Percentiles rank a stretch among this genome's conserved stretches.
phyloP scores from a whole-genome alignment of 1,284 basidiomycete genomes.

The Irpex rosettiformis region DNA sequence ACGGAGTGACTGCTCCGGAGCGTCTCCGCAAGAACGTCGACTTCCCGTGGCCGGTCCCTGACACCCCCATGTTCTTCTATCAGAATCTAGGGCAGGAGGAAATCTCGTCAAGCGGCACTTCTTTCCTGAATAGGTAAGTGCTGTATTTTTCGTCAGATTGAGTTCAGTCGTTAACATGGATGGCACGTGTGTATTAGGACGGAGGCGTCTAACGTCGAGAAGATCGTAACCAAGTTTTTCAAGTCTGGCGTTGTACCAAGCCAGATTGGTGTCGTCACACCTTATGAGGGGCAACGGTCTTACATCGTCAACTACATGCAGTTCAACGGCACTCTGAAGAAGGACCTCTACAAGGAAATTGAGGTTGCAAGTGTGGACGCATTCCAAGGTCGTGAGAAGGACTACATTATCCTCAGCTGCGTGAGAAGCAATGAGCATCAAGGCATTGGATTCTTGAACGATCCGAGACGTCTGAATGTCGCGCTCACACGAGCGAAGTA shows the following conservation, averaged over 20 bases:
- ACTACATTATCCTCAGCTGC: conserved; percentile 98
- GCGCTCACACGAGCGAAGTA: conserved; percentile 98
- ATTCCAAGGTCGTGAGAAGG: conserved; percentile 99
- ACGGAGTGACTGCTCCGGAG: conserved; percentile 98
- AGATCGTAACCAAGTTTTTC: conserved; percentile 99
- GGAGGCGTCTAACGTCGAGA: conserved; percentile 98
- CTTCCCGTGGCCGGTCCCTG: conserved; percentile 98
- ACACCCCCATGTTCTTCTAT: conserved; percentile 99
- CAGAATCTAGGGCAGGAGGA: conserved; percentile 99
- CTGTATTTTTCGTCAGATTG: conserved; percentile 7
- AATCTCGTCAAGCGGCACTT: conserved; percentile 97
- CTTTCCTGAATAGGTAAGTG: conserved; percentile 87
- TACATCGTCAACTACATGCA: conserved; percentile 99
- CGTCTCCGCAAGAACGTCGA: conserved; percentile 96
- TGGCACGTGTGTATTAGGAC: conserved; percentile 53
- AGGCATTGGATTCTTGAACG: conserved; percentile 98
- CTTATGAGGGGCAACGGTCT: conserved; percentile 98
- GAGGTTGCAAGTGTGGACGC: conserved; percentile 99
- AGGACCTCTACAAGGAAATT: conserved; percentile 98
- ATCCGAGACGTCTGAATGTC: conserved; percentile 95
- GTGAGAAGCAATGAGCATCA: conserved; percentile 99
- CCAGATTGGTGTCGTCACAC: conserved; percentile 98
- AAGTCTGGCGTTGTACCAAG: conserved; percentile 94
- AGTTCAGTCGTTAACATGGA: conserved; percentile 15
- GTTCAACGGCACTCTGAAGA: conserved; percentile 96